Percentiles rank a stretch among this genome's conserved stretches.
Conservation (phyloP, 495 filamentous ascomycete species). For the Penicillium egyptiacum region DNA sequence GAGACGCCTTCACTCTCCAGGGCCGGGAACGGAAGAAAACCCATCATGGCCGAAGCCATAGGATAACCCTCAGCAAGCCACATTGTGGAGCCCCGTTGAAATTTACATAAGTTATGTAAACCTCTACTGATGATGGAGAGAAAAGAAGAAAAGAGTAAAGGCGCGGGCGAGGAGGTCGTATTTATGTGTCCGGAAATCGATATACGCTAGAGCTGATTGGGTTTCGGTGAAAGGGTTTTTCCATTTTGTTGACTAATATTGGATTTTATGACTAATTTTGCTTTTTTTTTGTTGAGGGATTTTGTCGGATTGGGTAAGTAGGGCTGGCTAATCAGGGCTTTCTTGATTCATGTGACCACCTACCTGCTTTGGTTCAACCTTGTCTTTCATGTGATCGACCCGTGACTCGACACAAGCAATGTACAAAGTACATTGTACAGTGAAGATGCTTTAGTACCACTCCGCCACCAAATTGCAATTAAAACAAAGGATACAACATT, state of each 20-base stretch:
- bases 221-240: constrained; percentile 15
- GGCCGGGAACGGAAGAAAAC: constrained; percentile 54
- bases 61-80: constrained; percentile 54
- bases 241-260: constrained; percentile 12
- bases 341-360: background rate
- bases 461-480: background rate
- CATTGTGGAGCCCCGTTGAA: constrained; percentile 42
- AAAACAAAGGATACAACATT: background rate
- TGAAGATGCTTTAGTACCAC: background rate
- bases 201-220: constrained; percentile 31
- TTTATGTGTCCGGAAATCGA: constrained; percentile 23
- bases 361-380: background rate
- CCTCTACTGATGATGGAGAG: constrained; percentile 54
- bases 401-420: background rate
- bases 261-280: background rate
- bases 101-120: constrained; percentile 51
- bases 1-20: constrained; percentile 43
- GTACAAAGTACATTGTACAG: background rate
- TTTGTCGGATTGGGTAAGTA: constrained; percentile 4
- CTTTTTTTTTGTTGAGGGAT: constrained; percentile 4
- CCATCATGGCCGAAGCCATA: constrained; percentile 41
- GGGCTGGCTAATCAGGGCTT: constrained; percentile 18
- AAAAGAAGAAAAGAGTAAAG: constrained; percentile 35
- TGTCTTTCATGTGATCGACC: constrained; percentile 3
- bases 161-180: constrained; percentile 12